Conservation (phyloP, 148 eudicot genomes). For the Arbutus unedo region DNA sequence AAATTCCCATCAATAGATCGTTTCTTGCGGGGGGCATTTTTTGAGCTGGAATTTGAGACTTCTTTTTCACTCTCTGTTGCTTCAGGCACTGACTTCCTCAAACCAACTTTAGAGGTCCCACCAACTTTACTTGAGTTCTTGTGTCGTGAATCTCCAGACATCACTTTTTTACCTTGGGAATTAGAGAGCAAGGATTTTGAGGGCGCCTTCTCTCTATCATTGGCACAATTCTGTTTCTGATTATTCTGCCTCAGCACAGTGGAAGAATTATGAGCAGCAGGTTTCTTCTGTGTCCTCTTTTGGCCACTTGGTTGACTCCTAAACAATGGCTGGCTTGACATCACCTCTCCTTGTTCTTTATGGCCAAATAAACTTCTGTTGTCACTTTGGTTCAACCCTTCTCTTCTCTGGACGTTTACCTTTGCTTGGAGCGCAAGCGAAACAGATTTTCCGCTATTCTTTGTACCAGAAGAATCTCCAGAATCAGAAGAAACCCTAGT, state of each 20-base stretch:
- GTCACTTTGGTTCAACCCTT: conserved; percentile 39
- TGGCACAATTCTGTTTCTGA: conserved; percentile 74
- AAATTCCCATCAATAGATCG: conserved; percentile 57
- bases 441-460: conserved; percentile 62
- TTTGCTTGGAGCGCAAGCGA: conserved; percentile 96
- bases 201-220: conserved; percentile 44
- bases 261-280: conserved; percentile 34
- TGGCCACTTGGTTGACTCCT: conserved; percentile 47
- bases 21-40: conserved; percentile 59
- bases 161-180: conserved; percentile 42
- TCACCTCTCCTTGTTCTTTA: conserved; percentile 43
- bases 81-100: conserved; percentile 58
- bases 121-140: conserved; percentile 33
- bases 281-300: conserved; percentile 45
- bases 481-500: conserved; percentile 31
- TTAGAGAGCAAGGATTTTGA: conserved; percentile 42
- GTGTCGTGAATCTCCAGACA: conserved; percentile 34
- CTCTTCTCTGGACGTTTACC: conserved; percentile 89
- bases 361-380: conserved; percentile 33
- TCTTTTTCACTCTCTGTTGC: conserved; percentile 49
- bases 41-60: conserved; percentile 34
- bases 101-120: conserved; percentile 39
- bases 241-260: conserved; percentile 68
- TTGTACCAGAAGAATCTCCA: conserved; percentile 42
- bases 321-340: conserved; percentile 30